Conservation (phyloP, 1,284 basidiomycete genomes). For the Tylopilus sp. region DNA sequence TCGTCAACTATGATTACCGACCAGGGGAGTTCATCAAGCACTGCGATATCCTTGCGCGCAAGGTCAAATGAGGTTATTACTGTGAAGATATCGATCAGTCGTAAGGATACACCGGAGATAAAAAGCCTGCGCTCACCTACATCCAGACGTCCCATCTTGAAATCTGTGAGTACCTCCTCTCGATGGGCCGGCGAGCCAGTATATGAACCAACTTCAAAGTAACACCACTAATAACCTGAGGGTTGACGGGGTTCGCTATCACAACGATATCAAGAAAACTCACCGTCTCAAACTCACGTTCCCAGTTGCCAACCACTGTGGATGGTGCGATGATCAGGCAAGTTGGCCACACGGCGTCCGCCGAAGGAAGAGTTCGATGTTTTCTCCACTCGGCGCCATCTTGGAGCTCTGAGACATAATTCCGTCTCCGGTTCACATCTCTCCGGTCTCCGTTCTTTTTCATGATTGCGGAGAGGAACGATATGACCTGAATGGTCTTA, state of each 20-base stretch:
- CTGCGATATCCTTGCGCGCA: conserved; percentile 73
- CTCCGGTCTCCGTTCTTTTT: conserved; percentile 72
- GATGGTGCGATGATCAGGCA: conserved; percentile 85
- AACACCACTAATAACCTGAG: conserved; percentile 70
- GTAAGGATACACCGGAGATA: neutral
- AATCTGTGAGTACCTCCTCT: conserved; percentile 69
- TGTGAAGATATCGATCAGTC: conserved; percentile 37
- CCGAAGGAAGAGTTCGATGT: conserved; percentile 64
- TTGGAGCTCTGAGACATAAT: conserved; percentile 72
- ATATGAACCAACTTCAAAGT: conserved; percentile 83
- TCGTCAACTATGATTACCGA: conserved; percentile 85
- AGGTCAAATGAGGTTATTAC: conserved; percentile 81
- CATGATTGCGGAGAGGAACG: conserved; percentile 90
- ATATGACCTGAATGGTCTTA: conserved; percentile 91
- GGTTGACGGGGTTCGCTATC: neutral
- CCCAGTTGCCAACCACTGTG: conserved; percentile 85
- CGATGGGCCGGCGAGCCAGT: conserved; percentile 62
- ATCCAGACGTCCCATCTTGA: conserved; percentile 80
- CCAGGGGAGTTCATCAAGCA: conserved; percentile 73
- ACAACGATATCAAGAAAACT: conserved; percentile 37
- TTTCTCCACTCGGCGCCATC: conserved; percentile 67
- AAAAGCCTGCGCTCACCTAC: conserved; percentile 62
- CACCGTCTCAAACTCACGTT: conserved; percentile 79
- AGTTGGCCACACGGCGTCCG: conserved; percentile 82
- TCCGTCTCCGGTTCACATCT: conserved; percentile 71